A percentile compares a stretch with the other conserved stretches of the same genome.
Conservation (phyloP, 163 green algal species). For the Chloromonas sp. region DNA sequence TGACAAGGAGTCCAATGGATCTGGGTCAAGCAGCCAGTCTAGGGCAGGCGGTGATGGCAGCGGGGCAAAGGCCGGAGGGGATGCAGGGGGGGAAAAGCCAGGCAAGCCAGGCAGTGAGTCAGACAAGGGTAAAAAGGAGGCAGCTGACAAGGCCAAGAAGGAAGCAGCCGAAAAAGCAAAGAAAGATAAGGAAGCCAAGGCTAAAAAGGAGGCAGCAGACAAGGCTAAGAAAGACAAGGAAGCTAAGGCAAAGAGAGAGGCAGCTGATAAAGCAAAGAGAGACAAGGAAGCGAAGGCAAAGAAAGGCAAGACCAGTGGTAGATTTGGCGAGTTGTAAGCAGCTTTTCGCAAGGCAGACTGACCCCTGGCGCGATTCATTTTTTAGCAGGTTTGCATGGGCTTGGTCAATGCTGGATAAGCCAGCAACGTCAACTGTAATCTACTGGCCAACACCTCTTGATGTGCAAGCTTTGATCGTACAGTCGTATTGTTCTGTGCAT, state of each 20-base stretch:
- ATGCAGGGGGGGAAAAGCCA: background rate
- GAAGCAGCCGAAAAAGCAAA: background rate
- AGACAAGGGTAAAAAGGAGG: background rate
- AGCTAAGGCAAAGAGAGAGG: background rate
- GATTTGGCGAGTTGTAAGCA: no score
- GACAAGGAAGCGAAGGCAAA: background rate
- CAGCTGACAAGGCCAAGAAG: slow-evolving; percentile 11
- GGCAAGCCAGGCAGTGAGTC: background rate
- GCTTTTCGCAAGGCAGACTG: no score
- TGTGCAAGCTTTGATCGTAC: no score
- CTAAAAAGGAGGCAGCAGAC: slow-evolving; percentile 1
- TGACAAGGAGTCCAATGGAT: background rate
- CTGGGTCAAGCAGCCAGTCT: background rate
- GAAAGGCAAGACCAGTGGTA: no score
- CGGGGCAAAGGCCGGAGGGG: background rate
- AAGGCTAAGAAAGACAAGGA: slow-evolving; percentile 14
- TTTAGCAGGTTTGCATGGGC: no score
- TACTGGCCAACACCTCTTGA: no score
- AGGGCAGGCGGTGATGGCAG: background rate
- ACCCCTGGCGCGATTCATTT: no score
- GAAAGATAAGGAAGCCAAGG: background rate
- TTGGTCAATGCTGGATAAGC: no score
- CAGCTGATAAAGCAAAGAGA: background rate
- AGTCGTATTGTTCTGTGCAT: no score
- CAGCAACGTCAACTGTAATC: no score